Evolutionary conservation across 1,284 basidiomycete genomes (phyloP), one percentile per base, ranked within the genome.

Genomic region (Sparassis latifolia): DNA sequence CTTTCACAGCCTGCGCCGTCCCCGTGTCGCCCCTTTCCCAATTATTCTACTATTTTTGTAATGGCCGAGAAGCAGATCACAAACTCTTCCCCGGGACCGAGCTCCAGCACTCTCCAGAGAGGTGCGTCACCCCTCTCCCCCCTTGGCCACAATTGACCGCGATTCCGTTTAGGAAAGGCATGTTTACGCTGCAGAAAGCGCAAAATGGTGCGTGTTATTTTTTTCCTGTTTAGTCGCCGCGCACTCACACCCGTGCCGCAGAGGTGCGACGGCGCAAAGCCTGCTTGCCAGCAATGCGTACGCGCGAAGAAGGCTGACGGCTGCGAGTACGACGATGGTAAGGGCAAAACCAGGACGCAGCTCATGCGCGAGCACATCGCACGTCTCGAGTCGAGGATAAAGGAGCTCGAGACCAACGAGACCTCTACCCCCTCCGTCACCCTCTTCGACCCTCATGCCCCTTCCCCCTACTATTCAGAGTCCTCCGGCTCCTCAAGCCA

Each of bases 131-230:
- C 44, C 41, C 42, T 32, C 35, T 39, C 41, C 28, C 30, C 45
- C 42, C 52, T 45, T 50, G 35, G 33, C 28, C 47, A 39, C 44
- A 41, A 51, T 46, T 35, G 33, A 47, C 43, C 33, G 47, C 50
- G 38, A 45, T 45, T n/a, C 42, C 55, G 20, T 33, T 10, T 54
- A 64, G 82, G 82, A 51, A 84, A 84, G 64, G 82, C 82, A 50
- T 85, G 82, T 70, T 69, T 84, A 53, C 73, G 82, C 68, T 85
- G 82, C 74, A 77, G 86, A 66, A 86, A 88, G 69, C 78, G 86
- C 55, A 89, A 89, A 69, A 87, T 89, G 84, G 86, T 86, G 67
- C 58, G 47, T 40, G 33, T n/a, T 37, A 52, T 48, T 47, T 49
- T 31, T 38, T 20, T 35, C n/a, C 28, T 40, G 44, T 33, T 46